Base-by-base conservation (phyloP, 805 yeast species). In the Saccharomycopsis fodiens region DNA sequence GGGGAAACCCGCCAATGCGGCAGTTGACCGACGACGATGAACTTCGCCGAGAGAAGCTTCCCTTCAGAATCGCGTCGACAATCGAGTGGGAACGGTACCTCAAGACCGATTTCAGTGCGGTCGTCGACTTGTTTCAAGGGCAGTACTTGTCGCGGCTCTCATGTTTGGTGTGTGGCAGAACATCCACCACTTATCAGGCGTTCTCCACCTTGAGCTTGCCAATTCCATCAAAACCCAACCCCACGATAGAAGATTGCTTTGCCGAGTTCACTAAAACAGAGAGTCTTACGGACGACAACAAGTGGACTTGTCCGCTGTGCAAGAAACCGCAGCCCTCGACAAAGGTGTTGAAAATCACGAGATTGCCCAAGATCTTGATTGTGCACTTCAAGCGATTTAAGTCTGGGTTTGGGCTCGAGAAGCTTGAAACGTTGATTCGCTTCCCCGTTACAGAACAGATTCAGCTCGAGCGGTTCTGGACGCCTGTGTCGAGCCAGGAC, bases 41-140 rank as follows among this genome's bases (percentile, higher is more conserved):
- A 58, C 67, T 68, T 31, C 65, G 72, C 13, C 68, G 96, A 37
- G 97, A 89, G 58, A 63, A 63, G 22, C 62, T 86, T 56, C 83
- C 94, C 0, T 70, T 87, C 2, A 70, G 96, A 47, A 68, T 84
- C 21, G 96, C 95, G 0, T 80, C 95, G 0, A 76, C 93, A 0
- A 76, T 87, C 41, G 96, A 89, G 59, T 89, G 97, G 97, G 95
- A 85, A 57, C 67, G 94, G 47, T 87, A 87, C 59, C 65, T 86
- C 45, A 79, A 78, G 47, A 73, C 85, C 17, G 87, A 89, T 58
- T 79, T 82, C 52, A 86, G 96, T 34, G 71, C 81, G 1, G 73
- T 89, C 20, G 93, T 85, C 2, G 89, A 85, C 54, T 72, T 78
- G 42, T 86, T 86, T 59, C 95, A 86, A 59, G 97, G 97, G 1